These are phyloP conservation scores for Mallotus nudiflorus DNA, from an alignment of 345 rosid genomes.

Conservation along the genomic window DNA sequence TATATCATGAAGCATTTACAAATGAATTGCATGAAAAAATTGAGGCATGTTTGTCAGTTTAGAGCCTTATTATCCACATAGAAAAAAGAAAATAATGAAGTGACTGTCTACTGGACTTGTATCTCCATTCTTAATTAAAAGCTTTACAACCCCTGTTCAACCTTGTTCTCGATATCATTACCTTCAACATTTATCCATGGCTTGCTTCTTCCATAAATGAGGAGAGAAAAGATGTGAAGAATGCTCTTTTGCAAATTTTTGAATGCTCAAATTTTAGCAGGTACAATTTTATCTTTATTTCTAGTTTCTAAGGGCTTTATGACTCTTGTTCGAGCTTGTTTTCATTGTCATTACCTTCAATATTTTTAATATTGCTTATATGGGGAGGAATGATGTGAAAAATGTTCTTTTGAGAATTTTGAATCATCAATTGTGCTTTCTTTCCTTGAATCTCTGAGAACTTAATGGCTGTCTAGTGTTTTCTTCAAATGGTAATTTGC, in stretches of 20 bases:
- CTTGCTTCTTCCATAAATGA: background rate
- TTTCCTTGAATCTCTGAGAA: slow-evolving; percentile 1
- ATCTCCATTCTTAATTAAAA: background rate
- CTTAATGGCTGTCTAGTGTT: slow-evolving; percentile 1
- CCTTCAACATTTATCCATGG: background rate
- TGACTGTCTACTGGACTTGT: background rate
- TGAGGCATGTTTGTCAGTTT: background rate
- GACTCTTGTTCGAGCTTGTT: too few relatives aligned
- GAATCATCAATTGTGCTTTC: background rate
- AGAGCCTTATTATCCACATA: background rate
- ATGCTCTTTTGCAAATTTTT: too few relatives aligned
- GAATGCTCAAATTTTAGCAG: too few relatives aligned
- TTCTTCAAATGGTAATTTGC: slow-evolving; percentile 1
- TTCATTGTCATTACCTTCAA: too few relatives aligned
- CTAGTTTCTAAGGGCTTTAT: too few relatives aligned
- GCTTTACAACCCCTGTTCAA: background rate
- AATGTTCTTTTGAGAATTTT: background rate
- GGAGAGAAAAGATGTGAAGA: background rate
- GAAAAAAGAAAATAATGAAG: too few relatives aligned
- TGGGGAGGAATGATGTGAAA: background rate
- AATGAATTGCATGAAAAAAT: background rate
- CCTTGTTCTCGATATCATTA: background rate
- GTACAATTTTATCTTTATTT: too few relatives aligned
- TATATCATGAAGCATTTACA: background rate
- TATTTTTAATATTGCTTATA: background rate